Percentiles rank a stretch among this genome's conserved stretches.
phyloP scores from a whole-genome alignment of 2,329 filamentous ascomycete genomes.

The Colletotrichum tabaci region DNA sequence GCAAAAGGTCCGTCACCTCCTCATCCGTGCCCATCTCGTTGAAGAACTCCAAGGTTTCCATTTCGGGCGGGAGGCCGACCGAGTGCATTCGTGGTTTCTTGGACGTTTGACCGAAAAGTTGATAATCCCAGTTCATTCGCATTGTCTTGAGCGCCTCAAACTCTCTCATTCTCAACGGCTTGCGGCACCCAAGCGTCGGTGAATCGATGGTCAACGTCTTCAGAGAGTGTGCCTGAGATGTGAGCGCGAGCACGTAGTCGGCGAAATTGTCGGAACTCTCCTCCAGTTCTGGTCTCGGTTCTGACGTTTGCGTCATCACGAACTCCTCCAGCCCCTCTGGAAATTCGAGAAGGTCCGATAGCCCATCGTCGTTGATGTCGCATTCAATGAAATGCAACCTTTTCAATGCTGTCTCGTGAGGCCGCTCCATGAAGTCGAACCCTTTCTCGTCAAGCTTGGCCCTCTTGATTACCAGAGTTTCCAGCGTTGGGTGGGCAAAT shows the following conservation, averaged over 20 bases:
- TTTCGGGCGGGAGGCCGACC: slow-evolving; percentile 61
- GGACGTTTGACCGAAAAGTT: slow-evolving; percentile 62
- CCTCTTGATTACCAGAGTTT: slow-evolving; percentile 60
- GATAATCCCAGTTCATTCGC: slow-evolving; percentile 63
- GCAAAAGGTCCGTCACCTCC: slow-evolving; percentile 62
- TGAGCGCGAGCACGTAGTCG: slow-evolving; percentile 62
- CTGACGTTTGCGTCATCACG: slow-evolving; percentile 60
- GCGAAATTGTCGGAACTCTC: slow-evolving; percentile 63
- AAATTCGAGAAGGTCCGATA: slow-evolving; percentile 57
- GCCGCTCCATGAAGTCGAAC: slow-evolving; percentile 64
- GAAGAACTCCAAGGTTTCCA: slow-evolving; percentile 63
- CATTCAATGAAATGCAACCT: slow-evolving; percentile 64
- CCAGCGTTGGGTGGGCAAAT: slow-evolving; percentile 64
- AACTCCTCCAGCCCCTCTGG: slow-evolving; percentile 62
- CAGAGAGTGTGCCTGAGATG: slow-evolving; percentile 58
- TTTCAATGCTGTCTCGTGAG: slow-evolving; percentile 61
- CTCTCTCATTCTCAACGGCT: slow-evolving; percentile 60
- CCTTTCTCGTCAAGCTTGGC: slow-evolving; percentile 63
- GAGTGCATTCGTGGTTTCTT: slow-evolving; percentile 62
- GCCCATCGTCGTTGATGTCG: slow-evolving; percentile 62
- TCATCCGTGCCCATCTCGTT: slow-evolving; percentile 62
- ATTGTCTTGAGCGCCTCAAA: slow-evolving; percentile 59
- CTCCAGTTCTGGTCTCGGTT: slow-evolving; percentile 59
- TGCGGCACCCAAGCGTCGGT: slow-evolving; percentile 56
- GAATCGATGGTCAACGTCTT: slow-evolving; percentile 63